These are phyloP conservation scores for Hericium coralloides DNA, from an alignment of 768 basidiomycete genomes.

Conservation along the genomic window DNA sequence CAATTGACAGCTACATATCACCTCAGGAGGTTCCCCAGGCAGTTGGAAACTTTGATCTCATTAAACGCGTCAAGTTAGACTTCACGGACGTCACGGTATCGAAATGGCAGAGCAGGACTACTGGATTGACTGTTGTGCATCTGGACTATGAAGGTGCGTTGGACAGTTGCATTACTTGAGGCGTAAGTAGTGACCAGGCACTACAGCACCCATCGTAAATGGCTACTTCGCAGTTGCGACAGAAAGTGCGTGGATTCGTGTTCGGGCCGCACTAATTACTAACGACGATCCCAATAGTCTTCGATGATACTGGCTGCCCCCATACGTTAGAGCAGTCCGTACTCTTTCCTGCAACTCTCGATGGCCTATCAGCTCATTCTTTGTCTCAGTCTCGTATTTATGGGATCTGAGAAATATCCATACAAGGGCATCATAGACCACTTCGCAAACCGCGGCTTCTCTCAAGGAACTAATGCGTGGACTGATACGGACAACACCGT, in stretches of 20 bases:
- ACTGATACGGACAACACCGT: constrained; percentile 93
- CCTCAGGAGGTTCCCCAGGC: constrained; percentile 17
- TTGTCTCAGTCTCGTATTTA: constrained; percentile 66
- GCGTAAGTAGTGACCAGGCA: constrained; percentile 1
- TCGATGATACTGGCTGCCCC: constrained; percentile 90
- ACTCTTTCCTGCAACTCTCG: background rate
- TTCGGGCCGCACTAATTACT: background rate
- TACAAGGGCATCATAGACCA: constrained; percentile 95
- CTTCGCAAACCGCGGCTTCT: constrained; percentile 89
- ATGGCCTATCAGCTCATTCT: background rate
- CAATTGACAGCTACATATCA: background rate
- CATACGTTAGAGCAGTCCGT: constrained; percentile 93
- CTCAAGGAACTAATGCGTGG: constrained; percentile 93
- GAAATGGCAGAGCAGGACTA: constrained; percentile 82
- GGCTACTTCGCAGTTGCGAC: constrained; percentile 88
- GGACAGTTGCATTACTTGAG: background rate
- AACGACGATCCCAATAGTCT: constrained; percentile 42
- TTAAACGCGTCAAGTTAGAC: constrained; percentile 66
- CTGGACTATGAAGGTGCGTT: constrained; percentile 77
- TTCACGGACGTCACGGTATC: constrained; percentile 76
- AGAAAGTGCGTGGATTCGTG: constrained; percentile 53
- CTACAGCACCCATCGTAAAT: constrained; percentile 74
- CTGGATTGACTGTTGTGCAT: constrained; percentile 86
- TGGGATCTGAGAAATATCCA: constrained; percentile 93
- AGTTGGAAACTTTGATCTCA: constrained; percentile 77